Evolutionary conservation across 495 filamentous ascomycete genomes (phyloP).

Genomic region (Parachaetomium inaequale): DNA sequence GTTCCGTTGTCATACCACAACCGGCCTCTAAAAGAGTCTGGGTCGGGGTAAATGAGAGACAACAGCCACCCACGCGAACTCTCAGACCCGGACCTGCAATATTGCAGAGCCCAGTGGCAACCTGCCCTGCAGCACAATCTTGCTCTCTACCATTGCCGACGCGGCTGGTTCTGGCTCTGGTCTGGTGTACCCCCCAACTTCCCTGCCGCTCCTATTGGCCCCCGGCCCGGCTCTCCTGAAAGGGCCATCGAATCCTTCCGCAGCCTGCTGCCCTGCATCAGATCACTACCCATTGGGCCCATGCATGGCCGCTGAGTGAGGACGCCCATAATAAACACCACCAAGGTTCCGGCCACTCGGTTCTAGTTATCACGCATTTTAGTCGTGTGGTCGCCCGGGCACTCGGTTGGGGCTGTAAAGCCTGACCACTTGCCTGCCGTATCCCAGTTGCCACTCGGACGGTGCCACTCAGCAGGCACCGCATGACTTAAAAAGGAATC

Average conservation of each 20-base stretch:
- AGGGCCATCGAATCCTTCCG: slow-evolving; percentile 14
- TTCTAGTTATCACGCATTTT: not conserved
- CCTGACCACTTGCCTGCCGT: slow-evolving; percentile 9
- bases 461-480: slow-evolving; percentile 11
- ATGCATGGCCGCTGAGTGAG: not conserved
- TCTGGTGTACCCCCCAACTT: slow-evolving; percentile 7
- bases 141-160: slow-evolving; percentile 11
- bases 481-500: not conserved
- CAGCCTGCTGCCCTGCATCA: not conserved
- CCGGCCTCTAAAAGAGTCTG: slow-evolving; percentile 3
- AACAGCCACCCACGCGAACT: slow-evolving; percentile 1
- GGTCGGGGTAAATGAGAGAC: slow-evolving; percentile 2
- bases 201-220: slow-evolving; percentile 13
- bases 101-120: slow-evolving; percentile 4
- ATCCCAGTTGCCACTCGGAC: slow-evolving; percentile 14
- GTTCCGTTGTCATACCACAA: slow-evolving; percentile 4
- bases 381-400: not conserved
- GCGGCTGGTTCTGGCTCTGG: slow-evolving; percentile 3
- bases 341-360: not conserved
- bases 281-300: not conserved
- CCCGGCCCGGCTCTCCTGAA: slow-evolving; percentile 6
- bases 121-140: slow-evolving; percentile 3
- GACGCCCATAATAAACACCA: slow-evolving; percentile 10
- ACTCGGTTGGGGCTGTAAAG: not conserved
- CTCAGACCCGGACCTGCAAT: slow-evolving; percentile 6